Evolutionary conservation across 2,329 filamentous ascomycete species (phyloP).

Genomic region (Myriosclerotinia duriaeana): DNA sequence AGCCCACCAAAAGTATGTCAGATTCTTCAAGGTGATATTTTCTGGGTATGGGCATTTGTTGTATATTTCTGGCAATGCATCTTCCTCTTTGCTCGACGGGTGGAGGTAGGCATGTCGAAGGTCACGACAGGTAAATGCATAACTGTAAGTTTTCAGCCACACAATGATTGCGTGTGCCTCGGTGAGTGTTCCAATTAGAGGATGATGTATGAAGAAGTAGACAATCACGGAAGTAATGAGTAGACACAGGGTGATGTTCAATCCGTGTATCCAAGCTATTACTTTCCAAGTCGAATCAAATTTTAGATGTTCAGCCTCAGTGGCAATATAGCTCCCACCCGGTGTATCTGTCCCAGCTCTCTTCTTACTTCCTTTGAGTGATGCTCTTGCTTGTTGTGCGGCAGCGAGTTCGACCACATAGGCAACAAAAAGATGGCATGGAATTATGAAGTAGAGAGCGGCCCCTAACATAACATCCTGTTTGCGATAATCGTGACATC

Average conservation of each 20-base stretch:
- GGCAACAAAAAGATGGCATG: constrained; percentile 85
- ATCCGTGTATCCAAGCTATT: constrained; percentile 74
- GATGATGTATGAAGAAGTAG: constrained; percentile 89
- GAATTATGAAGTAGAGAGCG: constrained; percentile 80
- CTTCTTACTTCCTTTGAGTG: constrained; percentile 56
- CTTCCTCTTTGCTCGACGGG: constrained; percentile 64
- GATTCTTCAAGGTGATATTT: constrained; percentile 85
- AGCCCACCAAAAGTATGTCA: constrained; percentile 97
- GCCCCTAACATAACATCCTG: constrained; percentile 75
- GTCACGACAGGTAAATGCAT: constrained; percentile 95
- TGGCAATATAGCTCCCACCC: constrained; percentile 39
- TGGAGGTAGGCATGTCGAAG: constrained; percentile 87
- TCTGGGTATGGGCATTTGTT: constrained; percentile 78
- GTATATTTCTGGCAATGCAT: constrained; percentile 78
- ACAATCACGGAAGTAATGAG: constrained; percentile 80
- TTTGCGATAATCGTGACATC: constrained; percentile 81
- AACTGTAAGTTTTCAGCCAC: constrained; percentile 93
- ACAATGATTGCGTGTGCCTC: constrained; percentile 92
- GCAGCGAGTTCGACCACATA: constrained; percentile 86
- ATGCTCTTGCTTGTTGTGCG: constrained; percentile 72
- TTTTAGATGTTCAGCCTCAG: constrained; percentile 52
- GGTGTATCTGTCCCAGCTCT: constrained; percentile 39
- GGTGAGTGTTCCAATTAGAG: constrained; percentile 85
- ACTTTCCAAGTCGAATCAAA: constrained; percentile 78
- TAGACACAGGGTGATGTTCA: constrained; percentile 82